Base-by-base conservation (phyloP, 345 rosid species). In the Populus tremula region DNA sequence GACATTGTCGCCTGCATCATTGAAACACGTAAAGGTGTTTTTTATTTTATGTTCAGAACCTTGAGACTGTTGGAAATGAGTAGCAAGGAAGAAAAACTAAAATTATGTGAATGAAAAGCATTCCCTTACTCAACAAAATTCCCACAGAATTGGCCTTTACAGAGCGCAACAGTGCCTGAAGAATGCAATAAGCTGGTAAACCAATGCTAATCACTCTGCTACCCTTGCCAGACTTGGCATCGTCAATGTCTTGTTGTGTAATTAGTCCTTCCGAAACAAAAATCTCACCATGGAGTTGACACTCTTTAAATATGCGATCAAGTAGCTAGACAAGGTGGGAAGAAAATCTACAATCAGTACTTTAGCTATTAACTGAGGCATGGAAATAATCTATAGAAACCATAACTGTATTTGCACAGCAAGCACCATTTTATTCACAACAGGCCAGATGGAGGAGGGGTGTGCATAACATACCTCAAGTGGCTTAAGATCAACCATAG, bases 121-220 rank as follows among this genome's bases (percentile, higher is more conserved):
- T 78, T 77, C 38, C 79, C 91, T 88, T 77, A 94, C 99, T 74
- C 20, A 90, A 84, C 82, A 96, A 82, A 76, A 96, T 82, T 74
- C 98, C 98, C 1, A 70, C 41, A 45, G 89, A 90, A 73, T 89
- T 88, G 74, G 87, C 84, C 81, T 88, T 88, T 43, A 75, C 90
- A 0, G 99, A 96, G 43, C 86, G 89, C 76, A 93, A 49, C 43
- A 96, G 87, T 54, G 83, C 76, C 78, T 88, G 90, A 38, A 92
- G 94, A 75, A 92, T 85, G 80, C 94, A 89, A 82, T 92, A 94
- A 75, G 98, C 94, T 1, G 97, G 99, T 77, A 96, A 85, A 29
- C 99, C 98, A n/a, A 86, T 76, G 85, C 91, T 89, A 41, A 96
- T 82, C 74, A 94, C 95, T 49, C 71, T 82, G 64, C 95, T 84